phyloP scores from a whole-genome alignment of 2,329 filamentous ascomycete species.

The Neurospora sp. region DNA sequence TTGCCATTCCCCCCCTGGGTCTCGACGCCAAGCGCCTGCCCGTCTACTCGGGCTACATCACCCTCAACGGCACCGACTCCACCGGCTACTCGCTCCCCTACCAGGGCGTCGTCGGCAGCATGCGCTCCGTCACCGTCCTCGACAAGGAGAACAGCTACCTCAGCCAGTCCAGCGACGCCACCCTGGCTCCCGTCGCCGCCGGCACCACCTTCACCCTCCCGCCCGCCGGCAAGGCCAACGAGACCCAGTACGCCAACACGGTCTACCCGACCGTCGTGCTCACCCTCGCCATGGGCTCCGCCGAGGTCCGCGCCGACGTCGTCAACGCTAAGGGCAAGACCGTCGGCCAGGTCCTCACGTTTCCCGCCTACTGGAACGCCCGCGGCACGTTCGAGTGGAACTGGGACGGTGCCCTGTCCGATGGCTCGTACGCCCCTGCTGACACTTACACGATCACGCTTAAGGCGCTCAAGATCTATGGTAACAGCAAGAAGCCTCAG shows the following conservation, averaged over 20 bases:
- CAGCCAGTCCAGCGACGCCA: constrained; percentile 14
- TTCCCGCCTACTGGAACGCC: constrained; percentile 28
- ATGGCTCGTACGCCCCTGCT: constrained; percentile 36
- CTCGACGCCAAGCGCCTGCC: constrained; percentile 32
- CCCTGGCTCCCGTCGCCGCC: constrained; percentile 16
- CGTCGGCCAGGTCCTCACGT: constrained; percentile 33
- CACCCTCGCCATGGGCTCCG: constrained; percentile 35
- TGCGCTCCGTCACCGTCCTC: constrained; percentile 26
- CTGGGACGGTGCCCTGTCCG: constrained; percentile 39
- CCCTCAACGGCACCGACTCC: constrained; percentile 34
- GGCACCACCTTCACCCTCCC: constrained; percentile 34
- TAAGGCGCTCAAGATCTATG: constrained; percentile 41
- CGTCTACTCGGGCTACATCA: constrained; percentile 39
- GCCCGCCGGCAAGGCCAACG: constrained; percentile 26
- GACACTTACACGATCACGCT: constrained; percentile 41
- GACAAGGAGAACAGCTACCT: constrained; percentile 23
- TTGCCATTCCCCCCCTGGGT: constrained; percentile 29
- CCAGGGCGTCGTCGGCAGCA: constrained; percentile 29
- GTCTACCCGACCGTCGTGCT: constrained; percentile 31
- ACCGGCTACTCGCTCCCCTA: constrained; percentile 29
- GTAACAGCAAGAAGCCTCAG: constrained; percentile 28
- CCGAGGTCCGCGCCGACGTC: constrained; percentile 33
- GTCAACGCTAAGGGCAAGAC: constrained; percentile 28
- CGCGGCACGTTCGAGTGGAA: constrained; percentile 21
- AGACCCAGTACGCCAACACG: constrained; percentile 19